Evolutionary conservation across 352 stramenopile species (phyloP).

Genomic region (Phytophthora fragariaefolia): DNA sequence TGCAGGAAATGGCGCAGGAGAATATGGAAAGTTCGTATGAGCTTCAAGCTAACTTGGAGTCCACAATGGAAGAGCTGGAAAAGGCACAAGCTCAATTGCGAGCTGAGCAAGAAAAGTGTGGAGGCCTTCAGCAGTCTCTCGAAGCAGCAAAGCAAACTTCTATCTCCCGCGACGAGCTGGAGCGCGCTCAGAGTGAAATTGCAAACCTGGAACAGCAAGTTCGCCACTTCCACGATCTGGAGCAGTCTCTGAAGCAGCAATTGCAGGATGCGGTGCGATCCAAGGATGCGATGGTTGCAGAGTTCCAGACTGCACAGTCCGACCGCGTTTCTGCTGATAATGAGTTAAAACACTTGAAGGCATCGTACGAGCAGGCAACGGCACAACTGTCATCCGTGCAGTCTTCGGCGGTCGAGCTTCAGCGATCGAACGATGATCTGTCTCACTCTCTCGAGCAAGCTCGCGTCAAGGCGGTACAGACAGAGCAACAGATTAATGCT

Average conservation of each 20-base stretch:
- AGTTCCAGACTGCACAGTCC: slow-evolving; percentile 34
- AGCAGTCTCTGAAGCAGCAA: slow-evolving; percentile 50
- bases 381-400: slow-evolving; percentile 38
- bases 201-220: slow-evolving; percentile 42
- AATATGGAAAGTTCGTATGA: slow-evolving; percentile 62
- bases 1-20: slow-evolving; percentile 70
- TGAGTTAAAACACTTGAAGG: slow-evolving; percentile 40
- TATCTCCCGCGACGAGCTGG: slow-evolving; percentile 38
- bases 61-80: slow-evolving; percentile 54
- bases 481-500: slow-evolving; percentile 56
- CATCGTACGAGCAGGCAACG: slow-evolving; percentile 32
- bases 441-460: slow-evolving; percentile 53
- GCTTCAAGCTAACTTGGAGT: slow-evolving; percentile 65
- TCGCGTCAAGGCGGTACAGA: slow-evolving; percentile 38
- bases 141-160: slow-evolving; percentile 34
- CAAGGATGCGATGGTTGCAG: slow-evolving; percentile 37
- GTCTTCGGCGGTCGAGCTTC: slow-evolving; percentile 43
- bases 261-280: slow-evolving; percentile 31
- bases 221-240: slow-evolving; percentile 42
- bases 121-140: slow-evolving; percentile 29
- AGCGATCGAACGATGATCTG: slow-evolving; percentile 60
- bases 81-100: slow-evolving; percentile 34
- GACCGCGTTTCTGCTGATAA: slow-evolving; percentile 41
- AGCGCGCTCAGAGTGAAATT: slow-evolving; percentile 47
- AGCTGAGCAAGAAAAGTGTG: slow-evolving; percentile 37